phyloP scores from a whole-genome alignment of 1,284 basidiomycete species.

The Leccinum subatratum region DNA sequence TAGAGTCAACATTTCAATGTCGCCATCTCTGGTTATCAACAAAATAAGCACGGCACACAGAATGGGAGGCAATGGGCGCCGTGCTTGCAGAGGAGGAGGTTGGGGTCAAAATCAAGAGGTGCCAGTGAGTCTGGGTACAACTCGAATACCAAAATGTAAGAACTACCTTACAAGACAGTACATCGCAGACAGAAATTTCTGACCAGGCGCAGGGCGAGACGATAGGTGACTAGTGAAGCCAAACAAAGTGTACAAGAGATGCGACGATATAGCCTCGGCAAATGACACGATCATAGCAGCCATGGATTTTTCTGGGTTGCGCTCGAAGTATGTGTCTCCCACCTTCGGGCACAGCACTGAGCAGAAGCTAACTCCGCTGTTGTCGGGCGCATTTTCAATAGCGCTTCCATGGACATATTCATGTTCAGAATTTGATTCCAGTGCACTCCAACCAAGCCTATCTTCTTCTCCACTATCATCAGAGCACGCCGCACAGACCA shows the following conservation, averaged over 20 bases:
- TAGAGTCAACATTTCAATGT: slow-evolving; percentile 14
- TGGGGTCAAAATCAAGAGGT: slow-evolving; percentile 23
- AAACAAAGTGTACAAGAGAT: background rate
- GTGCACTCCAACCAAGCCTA: slow-evolving; percentile 23
- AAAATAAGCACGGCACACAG: background rate
- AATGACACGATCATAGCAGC: slow-evolving; percentile 12
- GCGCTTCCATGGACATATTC: slow-evolving; percentile 27
- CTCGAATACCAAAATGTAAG: slow-evolving; percentile 15
- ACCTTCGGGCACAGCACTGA: too few relatives aligned
- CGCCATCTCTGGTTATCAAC: slow-evolving; percentile 8
- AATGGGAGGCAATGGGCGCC: background rate
- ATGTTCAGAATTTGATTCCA: background rate
- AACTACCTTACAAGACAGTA: slow-evolving; percentile 20
- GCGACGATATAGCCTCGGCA: slow-evolving; percentile 4
- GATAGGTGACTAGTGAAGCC: slow-evolving; percentile 10
- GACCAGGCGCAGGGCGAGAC: background rate
- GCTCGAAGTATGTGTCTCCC: slow-evolving; percentile 37
- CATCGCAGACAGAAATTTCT: slow-evolving; percentile 9
- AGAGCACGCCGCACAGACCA: slow-evolving; percentile 30
- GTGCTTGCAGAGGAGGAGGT: slow-evolving; percentile 11
- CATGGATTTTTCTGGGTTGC: slow-evolving; percentile 24
- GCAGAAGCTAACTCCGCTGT: slow-evolving; percentile 34
- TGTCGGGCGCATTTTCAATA: slow-evolving; percentile 39
- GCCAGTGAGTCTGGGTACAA: slow-evolving; percentile 28
- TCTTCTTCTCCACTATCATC: slow-evolving; percentile 25